Conservation (phyloP, 2,329 filamentous ascomycete species). For the Penicillium sp. region DNA sequence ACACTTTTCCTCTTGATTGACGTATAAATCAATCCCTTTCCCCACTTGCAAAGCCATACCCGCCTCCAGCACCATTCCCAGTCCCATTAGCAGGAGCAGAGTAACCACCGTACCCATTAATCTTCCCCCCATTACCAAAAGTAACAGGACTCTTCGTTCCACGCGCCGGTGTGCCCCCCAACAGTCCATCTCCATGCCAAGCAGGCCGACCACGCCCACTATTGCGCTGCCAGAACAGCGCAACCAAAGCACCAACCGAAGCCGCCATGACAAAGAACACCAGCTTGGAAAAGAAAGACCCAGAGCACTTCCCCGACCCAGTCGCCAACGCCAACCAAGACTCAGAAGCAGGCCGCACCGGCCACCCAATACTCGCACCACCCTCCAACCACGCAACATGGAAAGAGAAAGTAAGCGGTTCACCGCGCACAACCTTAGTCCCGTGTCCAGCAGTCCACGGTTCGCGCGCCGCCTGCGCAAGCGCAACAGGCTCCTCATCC, state of each 20-base stretch:
- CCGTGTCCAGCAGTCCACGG: slow-evolving; percentile 49
- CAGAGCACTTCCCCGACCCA: slow-evolving; percentile 8
- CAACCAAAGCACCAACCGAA: slow-evolving; percentile 34
- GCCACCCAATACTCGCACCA: slow-evolving; percentile 38
- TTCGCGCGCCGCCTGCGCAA: slow-evolving; percentile 43
- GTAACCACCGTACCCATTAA: slow-evolving; percentile 57
- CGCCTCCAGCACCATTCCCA: slow-evolving; percentile 20
- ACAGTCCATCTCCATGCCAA: slow-evolving; percentile 47
- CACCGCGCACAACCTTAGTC: slow-evolving; percentile 75
- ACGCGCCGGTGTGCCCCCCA: slow-evolving; percentile 45
- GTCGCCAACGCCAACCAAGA: slow-evolving; percentile 18
- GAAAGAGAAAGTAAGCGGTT: slow-evolving; percentile 73
- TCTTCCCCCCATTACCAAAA: slow-evolving; percentile 51
- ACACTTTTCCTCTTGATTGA: neutral
- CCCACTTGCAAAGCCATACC: slow-evolving; percentile 39
- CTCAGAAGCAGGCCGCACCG: slow-evolving; percentile 17
- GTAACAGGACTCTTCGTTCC: slow-evolving; percentile 48
- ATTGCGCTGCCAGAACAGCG: slow-evolving; percentile 39
- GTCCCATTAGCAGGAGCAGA: slow-evolving; percentile 39
- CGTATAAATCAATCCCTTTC: slow-evolving; percentile 40
- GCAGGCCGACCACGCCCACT: slow-evolving; percentile 21
- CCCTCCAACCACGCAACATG: slow-evolving; percentile 69
- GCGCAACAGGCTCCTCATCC: slow-evolving; percentile 46
- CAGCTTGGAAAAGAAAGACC: slow-evolving; percentile 29
- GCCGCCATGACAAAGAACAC: slow-evolving; percentile 38